Evolutionary conservation across 1,139 yeast species (phyloP).

Genomic region (Hyphopichia wangnamkhiaoensis): DNA sequence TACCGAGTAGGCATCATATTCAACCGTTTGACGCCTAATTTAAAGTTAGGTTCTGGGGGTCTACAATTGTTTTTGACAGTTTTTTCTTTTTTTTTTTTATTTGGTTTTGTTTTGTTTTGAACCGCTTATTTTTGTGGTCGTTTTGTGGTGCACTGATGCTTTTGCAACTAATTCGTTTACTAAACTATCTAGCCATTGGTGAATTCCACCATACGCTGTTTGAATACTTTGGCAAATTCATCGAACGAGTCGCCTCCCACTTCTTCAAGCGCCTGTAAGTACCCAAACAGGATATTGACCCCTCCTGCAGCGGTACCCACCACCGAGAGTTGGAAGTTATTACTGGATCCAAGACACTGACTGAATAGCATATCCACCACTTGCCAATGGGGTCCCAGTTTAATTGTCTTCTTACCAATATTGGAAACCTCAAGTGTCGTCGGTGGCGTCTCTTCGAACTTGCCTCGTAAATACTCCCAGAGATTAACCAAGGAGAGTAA

Average conservation of each 20-base stretch:
- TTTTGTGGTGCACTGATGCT: too few species aligned
- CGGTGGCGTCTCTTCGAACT: conserved; percentile 12
- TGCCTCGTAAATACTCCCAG: conserved; percentile 11
- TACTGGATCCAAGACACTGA: conserved; percentile 24
- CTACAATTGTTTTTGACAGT: too few species aligned
- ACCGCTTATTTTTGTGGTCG: too few species aligned
- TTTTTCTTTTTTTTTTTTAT: too few species aligned
- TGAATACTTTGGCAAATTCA: background rate
- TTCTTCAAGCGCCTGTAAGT: conserved; percentile 14
- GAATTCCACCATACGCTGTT: background rate
- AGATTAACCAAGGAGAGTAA: conserved; percentile 17
- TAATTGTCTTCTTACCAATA: conserved; percentile 19
- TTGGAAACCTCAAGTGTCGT: conserved; percentile 29
- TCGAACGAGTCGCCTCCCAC: background rate
- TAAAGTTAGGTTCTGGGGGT: too few species aligned
- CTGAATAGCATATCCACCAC: conserved; percentile 25
- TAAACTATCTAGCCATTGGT: background rate
- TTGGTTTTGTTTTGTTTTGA: too few species aligned
- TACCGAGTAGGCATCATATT: too few species aligned
- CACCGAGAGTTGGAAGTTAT: conserved; percentile 21
- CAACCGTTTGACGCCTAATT: too few species aligned
- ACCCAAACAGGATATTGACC: conserved; percentile 22
- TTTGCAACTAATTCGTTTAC: background rate
- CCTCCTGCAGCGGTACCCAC: conserved; percentile 21
- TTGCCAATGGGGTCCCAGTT: conserved; percentile 15